Percentiles rank a stretch among this genome's conserved stretches.
phyloP scores from a whole-genome alignment of 208 protist species.

The Trypanosoma lewisi region DNA sequence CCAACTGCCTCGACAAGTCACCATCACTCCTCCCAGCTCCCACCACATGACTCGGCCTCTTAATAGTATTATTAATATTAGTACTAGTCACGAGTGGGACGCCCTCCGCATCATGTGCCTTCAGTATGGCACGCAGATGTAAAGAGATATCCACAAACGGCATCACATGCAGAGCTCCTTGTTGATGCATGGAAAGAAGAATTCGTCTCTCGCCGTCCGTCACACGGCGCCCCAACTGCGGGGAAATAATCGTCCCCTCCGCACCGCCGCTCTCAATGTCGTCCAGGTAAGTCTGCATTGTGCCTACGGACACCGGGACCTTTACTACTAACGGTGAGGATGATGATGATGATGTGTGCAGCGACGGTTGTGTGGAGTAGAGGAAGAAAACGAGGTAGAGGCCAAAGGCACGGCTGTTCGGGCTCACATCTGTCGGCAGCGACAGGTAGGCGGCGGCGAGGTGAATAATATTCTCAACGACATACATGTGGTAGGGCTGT shows the following conservation, averaged over 20 bases:
- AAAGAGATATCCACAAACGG: constrained; percentile 36
- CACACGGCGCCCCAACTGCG: constrained; percentile 22
- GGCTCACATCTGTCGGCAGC: constrained; percentile 37
- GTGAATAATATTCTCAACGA: constrained; percentile 57
- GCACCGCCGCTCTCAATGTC: constrained; percentile 20
- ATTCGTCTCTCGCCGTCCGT: constrained; percentile 24
- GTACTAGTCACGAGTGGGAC: constrained; percentile 31
- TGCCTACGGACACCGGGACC: constrained; percentile 1
- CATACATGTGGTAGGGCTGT: constrained; percentile 38
- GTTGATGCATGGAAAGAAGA: constrained; percentile 27
- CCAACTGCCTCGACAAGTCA: constrained; percentile 10
- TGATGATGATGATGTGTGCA: constrained; percentile 13
- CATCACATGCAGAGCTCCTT: constrained; percentile 40
- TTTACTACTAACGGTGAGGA: too few relatives aligned
- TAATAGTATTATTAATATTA: too few relatives aligned
- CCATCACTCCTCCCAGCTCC: not conserved
- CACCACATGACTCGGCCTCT: not conserved
- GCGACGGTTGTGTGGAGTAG: constrained; percentile 59
- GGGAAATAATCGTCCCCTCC: not conserved
- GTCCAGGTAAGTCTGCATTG: constrained; percentile 16
- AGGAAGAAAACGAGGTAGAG: constrained; percentile 59
- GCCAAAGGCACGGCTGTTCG: constrained; percentile 54
- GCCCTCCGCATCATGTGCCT: constrained; percentile 32
- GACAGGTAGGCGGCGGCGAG: constrained; percentile 64
- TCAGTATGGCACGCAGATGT: constrained; percentile 34